phyloP scores from a whole-genome alignment of 2,329 filamentous ascomycete species.

The Neonectria magnoliae region DNA sequence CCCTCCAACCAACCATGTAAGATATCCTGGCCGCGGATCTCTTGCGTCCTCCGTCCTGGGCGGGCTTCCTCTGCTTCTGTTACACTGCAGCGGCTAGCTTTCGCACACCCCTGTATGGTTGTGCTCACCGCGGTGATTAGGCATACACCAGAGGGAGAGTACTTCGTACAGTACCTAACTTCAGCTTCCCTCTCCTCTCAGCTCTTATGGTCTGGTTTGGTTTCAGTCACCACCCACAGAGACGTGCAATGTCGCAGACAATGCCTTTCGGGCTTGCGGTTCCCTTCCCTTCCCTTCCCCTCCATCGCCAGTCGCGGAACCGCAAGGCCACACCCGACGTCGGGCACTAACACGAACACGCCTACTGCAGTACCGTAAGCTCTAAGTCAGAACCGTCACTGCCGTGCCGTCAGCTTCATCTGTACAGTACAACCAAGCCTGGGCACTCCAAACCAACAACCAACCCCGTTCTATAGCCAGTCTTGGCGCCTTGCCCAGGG shows the following conservation, averaged over 20 bases:
- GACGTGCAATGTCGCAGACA: neutral
- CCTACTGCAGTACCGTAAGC: too few relatives aligned
- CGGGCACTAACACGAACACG: conserved; percentile 1
- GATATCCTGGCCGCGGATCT: conserved; percentile 40
- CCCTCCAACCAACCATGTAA: conserved; percentile 22
- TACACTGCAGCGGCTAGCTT: conserved; percentile 30
- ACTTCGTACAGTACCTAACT: neutral
- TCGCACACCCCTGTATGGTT: too few relatives aligned
- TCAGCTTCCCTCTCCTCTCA: neutral
- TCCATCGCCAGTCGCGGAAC: conserved; percentile 7
- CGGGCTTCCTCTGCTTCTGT: conserved; percentile 25
- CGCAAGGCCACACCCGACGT: conserved; percentile 18
- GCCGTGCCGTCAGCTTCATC: too few relatives aligned
- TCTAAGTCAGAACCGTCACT: too few relatives aligned
- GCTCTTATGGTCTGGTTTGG: too few relatives aligned
- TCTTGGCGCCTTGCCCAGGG: neutral
- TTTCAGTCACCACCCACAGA: neutral
- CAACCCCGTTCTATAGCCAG: neutral
- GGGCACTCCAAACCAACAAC: neutral
- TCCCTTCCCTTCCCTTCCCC: too few relatives aligned
- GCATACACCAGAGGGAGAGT: neutral
- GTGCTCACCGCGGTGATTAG: neutral
- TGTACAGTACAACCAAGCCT: too few relatives aligned
- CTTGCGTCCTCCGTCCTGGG: conserved; percentile 6
- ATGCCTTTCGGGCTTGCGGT: neutral